phyloP scores from a whole-genome alignment of 331 rosid genomes.

The Ulmus americana region DNA sequence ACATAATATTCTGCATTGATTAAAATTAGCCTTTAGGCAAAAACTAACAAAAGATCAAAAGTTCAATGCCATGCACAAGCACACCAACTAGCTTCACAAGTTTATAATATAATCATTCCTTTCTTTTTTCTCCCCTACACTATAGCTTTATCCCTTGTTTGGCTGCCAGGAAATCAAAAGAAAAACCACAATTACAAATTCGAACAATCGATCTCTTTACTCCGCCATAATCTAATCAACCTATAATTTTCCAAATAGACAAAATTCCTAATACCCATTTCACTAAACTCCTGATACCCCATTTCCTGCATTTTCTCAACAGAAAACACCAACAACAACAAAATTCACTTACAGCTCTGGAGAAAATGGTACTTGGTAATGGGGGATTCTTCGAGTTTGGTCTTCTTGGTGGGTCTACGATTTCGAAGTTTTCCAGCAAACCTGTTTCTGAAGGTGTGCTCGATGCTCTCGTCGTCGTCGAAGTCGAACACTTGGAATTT shows the following conservation, averaged over 20 bases:
- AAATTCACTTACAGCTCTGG: slow-evolving; percentile 42
- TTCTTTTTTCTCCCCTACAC: too few relatives aligned
- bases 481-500: slow-evolving; percentile 60
- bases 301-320: slow-evolving; percentile 2
- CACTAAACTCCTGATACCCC: too few relatives aligned
- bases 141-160: background rate
- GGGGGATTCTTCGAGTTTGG: slow-evolving; percentile 24
- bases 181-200: background rate
- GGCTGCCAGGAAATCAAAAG: background rate
- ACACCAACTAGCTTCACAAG: too few relatives aligned
- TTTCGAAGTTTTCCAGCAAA: slow-evolving; percentile 21
- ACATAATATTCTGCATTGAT: too few relatives aligned
- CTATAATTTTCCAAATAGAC: background rate
- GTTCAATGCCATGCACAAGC: too few relatives aligned
- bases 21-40: too few relatives aligned
- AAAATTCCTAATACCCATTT: background rate
- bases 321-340: background rate
- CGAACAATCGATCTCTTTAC: background rate
- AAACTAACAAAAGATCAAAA: too few relatives aligned
- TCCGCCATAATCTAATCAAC: background rate
- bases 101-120: too few relatives aligned
- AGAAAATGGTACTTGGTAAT: slow-evolving; percentile 48
- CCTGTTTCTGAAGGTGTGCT: slow-evolving; percentile 14
- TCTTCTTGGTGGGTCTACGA: slow-evolving; percentile 22
- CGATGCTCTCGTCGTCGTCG: slow-evolving; percentile 33